phyloP scores from a whole-genome alignment of 225 moss, liverwort and hornwort species.

The Physcomitrellopsis africana region DNA sequence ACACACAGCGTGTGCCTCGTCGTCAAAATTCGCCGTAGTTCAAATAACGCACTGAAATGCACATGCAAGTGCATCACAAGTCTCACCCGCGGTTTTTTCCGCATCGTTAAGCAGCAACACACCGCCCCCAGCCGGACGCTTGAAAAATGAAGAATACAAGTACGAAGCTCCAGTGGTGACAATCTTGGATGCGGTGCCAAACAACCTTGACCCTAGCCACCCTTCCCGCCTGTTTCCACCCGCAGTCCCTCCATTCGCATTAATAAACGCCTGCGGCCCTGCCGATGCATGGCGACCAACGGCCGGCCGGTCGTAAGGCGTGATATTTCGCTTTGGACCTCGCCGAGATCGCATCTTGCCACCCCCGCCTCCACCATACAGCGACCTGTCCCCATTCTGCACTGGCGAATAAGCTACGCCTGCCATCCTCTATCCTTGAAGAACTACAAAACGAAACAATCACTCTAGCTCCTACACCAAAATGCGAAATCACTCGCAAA shows the following conservation, averaged over 20 bases:
- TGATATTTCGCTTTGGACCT: constrained; percentile 57
- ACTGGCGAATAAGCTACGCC: constrained; percentile 49
- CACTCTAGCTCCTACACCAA: constrained; percentile 18
- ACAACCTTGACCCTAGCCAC: constrained; percentile 76
- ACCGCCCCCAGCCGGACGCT: constrained; percentile 66
- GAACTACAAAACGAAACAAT: constrained; percentile 18
- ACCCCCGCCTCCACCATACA: constrained; percentile 61
- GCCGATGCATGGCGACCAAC: constrained; percentile 81
- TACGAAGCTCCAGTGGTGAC: constrained; percentile 74
- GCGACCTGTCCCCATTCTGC: constrained; percentile 61
- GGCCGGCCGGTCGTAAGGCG: constrained; percentile 86
- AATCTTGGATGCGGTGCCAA: constrained; percentile 84
- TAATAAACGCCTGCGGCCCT: constrained; percentile 76
- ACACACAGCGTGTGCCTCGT: constrained; percentile 23
- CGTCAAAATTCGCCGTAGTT: constrained; percentile 29
- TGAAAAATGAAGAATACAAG: constrained; percentile 84
- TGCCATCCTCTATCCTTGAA: constrained; percentile 35
- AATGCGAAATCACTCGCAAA: constrained; percentile 5
- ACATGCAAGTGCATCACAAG: constrained; percentile 21
- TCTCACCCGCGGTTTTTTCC: constrained; percentile 56
- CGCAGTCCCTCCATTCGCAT: constrained; percentile 33
- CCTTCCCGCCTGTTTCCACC: constrained; percentile 39
- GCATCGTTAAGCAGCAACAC: constrained; percentile 55
- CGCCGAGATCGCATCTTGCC: constrained; percentile 55
- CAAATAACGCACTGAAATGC: constrained; percentile 1